Percentiles rank a stretch among this genome's conserved stretches.
Evolutionary conservation across 345 rosid genomes (phyloP).

Genomic region (Heritiera littoralis): DNA sequence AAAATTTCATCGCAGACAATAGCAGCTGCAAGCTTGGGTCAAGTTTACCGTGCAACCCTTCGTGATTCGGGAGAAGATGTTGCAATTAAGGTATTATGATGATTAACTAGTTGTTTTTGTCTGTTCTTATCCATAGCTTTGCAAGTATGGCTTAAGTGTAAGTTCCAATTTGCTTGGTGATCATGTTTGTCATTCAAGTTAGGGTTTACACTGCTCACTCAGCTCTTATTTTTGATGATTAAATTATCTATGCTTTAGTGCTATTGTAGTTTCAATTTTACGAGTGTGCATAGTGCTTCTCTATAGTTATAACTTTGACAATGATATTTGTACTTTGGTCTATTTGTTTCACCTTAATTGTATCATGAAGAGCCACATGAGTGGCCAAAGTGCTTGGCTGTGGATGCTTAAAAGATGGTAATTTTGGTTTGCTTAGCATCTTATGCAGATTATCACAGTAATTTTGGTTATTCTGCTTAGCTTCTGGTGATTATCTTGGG

Average conservation of each 20-base stretch:
- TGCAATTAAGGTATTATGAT: conserved; percentile 80
- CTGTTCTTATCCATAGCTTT: background rate
- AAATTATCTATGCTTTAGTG: background rate
- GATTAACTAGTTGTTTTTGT: conserved; percentile 15
- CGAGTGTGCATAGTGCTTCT: too few species aligned
- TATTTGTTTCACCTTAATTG: too few species aligned
- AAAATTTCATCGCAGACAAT: conserved; percentile 81
- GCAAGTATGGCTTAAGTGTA: background rate
- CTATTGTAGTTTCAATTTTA: background rate
- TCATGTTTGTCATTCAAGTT: background rate
- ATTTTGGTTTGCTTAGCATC: too few species aligned
- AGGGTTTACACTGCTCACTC: background rate
- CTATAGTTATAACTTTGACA: too few species aligned
- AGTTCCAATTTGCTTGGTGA: background rate
- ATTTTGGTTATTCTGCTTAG: too few species aligned
- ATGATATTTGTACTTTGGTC: too few species aligned
- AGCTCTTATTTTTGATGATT: background rate
- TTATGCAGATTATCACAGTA: too few species aligned
- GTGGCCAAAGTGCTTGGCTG: too few species aligned
- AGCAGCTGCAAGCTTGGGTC: conserved; percentile 98
- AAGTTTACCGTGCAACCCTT: conserved; percentile 96
- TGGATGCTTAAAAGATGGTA: too few species aligned
- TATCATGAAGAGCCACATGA: too few species aligned
- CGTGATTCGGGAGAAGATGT: conserved; percentile 87
- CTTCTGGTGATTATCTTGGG: too few species aligned